These are phyloP conservation scores for Sonneratia caseolaris DNA, from an alignment of 345 rosid genomes.

Conservation along the genomic window DNA sequence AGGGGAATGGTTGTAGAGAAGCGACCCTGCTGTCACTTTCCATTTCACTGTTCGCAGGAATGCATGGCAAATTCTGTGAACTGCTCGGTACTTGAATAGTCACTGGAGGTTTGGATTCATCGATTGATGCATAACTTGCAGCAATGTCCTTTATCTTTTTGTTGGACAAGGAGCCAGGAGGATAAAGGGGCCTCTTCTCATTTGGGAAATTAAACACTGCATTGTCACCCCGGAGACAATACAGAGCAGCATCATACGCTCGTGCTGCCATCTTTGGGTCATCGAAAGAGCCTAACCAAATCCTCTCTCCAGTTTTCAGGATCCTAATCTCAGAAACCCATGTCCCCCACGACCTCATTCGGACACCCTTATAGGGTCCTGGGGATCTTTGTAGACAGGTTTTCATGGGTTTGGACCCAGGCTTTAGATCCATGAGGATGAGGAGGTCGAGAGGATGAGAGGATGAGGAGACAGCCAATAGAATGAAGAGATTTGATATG, in stretches of 20 bases:
- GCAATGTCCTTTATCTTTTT: not conserved
- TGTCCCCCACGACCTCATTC: not conserved
- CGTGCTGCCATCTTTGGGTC: conserved; percentile 39
- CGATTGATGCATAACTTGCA: not conserved
- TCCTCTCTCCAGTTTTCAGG: conserved; percentile 15
- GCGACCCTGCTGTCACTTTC: not conserved
- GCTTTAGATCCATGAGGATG: not conserved
- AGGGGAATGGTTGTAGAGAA: not conserved
- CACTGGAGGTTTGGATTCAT: not conserved
- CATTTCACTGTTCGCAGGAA: not conserved
- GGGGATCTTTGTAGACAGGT: not conserved
- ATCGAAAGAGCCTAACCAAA: conserved; percentile 47
- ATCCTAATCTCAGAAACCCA: not conserved
- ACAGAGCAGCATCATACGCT: conserved; percentile 39
- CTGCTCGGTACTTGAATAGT: not conserved
- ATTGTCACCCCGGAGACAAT: conserved; percentile 27
- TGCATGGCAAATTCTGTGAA: not conserved
- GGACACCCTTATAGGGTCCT: not conserved
- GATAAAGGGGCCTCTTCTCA: conserved; percentile 11
- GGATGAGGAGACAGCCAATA: not conserved
- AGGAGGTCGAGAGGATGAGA: not conserved
- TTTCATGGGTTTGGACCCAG: not conserved
- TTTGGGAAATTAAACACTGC: conserved; percentile 32
- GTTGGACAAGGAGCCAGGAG: not conserved
- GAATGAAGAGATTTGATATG: not conserved